Evolutionary conservation across 805 yeast genomes (phyloP).

Genomic region (Spathaspora sp.): DNA sequence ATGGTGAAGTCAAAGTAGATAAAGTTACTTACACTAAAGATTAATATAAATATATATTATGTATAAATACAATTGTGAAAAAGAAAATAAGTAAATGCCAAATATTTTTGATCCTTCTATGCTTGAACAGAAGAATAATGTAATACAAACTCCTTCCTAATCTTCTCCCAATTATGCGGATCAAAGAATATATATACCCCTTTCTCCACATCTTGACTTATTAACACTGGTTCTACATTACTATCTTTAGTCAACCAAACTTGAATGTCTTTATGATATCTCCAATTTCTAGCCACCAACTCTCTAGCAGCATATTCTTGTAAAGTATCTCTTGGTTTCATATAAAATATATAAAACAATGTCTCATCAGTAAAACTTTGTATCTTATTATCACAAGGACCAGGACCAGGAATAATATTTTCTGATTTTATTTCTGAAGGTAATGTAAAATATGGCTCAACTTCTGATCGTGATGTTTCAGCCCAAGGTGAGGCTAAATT

Average conservation of each 20-base stretch:
- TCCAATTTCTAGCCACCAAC: constrained; percentile 89
- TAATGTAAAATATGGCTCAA: constrained; percentile 73
- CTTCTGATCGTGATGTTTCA: constrained; percentile 85
- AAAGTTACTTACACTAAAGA: constrained; percentile 52
- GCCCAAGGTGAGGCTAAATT: constrained; percentile 92
- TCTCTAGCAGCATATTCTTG: constrained; percentile 95
- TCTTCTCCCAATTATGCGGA: constrained; percentile 94
- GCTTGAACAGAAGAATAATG: constrained; percentile 42
- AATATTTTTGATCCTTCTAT: constrained; percentile 3
- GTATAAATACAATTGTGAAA: neutral
- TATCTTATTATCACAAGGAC: constrained; percentile 47
- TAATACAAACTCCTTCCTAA: constrained; percentile 63
- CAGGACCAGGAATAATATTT: constrained; percentile 37
- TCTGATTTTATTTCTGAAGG: constrained; percentile 46
- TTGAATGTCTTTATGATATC: constrained; percentile 92
- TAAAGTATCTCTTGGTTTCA: constrained; percentile 86
- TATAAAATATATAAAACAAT: constrained; percentile 86
- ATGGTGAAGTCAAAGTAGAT: constrained; percentile 87
- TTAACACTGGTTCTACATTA: constrained; percentile 78
- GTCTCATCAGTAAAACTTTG: constrained; percentile 83
- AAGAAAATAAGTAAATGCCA: neutral
- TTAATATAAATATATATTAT: constrained; percentile 2
- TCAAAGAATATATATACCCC: constrained; percentile 94
- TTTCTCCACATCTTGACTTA: constrained; percentile 78
- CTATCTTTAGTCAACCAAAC: constrained; percentile 97